Evolutionary conservation across 2,329 filamentous ascomycete genomes (phyloP), one percentile per base, ranked within the genome.

Genomic region (Plenodomus tracheiphilus): DNA sequence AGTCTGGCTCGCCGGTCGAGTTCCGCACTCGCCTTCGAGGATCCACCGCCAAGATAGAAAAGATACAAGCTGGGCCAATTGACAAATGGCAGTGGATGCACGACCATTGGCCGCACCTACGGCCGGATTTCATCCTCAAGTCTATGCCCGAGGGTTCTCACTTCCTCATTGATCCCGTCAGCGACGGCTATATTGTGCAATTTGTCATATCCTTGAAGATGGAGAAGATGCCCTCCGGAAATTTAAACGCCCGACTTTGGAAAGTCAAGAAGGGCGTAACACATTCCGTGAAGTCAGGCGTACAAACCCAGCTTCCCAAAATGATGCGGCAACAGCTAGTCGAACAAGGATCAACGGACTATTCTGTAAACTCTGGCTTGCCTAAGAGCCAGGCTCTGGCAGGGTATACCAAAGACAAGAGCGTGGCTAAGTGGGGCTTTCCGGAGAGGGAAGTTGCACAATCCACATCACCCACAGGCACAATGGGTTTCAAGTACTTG

Each of bases 71-170:
- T 2, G 42, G 34, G 1, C 42, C 47, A 6, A 13, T 17, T 1
- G 41, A 48, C 11, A 21, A 20, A 1, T 64, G 59, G 57, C 54
- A 47, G 10, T 68, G 62, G 58, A 42, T 62, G 36, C 59, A 64
- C 22, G 17, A 49, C 9, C 57, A 62, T 37, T 70, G 64, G 22
- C 65, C 68, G 2, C 66, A 70, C 35, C 21, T 70, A 21, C 58
- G 64, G 18, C 65, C 66, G 1, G 66, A 70, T 43, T 62, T 69
- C 20, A 65, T 70, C 8, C 21, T 63, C 22, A 65, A 62, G 39
- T 49, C 43, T 17, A 69, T 71, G 68, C 68, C 66, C 0, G 28
- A 55, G 32, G 57, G 54, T 10, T 58, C 65, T 0, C 17, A 15
- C 2, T 65, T 48, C 17, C 4, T 57, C 7, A 41, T 70, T 36